A percentile compares a stretch with the other conserved stretches of the same genome.
Evolutionary conservation across 306 rosid species (phyloP).

Genomic region (Betula pendula): DNA sequence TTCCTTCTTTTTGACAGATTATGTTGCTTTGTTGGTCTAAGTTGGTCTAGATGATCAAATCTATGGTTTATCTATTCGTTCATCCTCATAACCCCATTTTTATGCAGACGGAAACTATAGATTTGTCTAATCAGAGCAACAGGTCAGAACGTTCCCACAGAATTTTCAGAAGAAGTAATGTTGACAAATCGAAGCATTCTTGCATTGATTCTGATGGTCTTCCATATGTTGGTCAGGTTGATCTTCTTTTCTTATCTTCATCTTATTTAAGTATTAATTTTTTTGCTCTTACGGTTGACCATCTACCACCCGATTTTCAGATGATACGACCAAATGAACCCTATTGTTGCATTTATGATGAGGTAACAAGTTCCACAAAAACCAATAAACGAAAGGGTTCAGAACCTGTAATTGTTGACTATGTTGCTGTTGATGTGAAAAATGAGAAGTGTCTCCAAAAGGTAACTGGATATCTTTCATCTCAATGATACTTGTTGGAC

Average conservation of each 20-base stretch:
- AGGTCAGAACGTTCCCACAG: conserved; percentile 35
- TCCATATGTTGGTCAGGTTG: conserved; percentile 98
- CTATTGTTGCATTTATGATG: conserved; percentile 66
- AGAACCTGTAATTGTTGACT: conserved; percentile 83
- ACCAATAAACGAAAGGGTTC: conserved; percentile 60
- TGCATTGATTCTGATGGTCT: conserved; percentile 87
- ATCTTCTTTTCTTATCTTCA: conserved; percentile 14
- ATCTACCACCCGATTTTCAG: conserved; percentile 47
- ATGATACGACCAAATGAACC: conserved; percentile 70
- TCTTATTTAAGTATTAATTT: not conserved
- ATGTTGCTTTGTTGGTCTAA: not conserved
- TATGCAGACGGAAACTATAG: conserved; percentile 81
- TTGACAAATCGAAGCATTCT: conserved; percentile 40
- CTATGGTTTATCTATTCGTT: not conserved
- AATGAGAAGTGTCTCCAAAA: conserved; percentile 59
- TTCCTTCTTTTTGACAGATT: no score
- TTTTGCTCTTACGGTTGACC: not conserved
- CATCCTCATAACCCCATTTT: not conserved
- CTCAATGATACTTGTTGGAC: not conserved
- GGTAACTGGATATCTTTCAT: conserved; percentile 42
- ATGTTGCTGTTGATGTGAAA: conserved; percentile 73
- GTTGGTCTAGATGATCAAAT: not conserved
- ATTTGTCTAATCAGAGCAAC: conserved; percentile 56
- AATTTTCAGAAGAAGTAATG: conserved; percentile 65
- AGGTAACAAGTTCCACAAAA: conserved; percentile 30